Conservation (phyloP, 108 stramenopile species). For the Fragilariopsis cylindrus region DNA sequence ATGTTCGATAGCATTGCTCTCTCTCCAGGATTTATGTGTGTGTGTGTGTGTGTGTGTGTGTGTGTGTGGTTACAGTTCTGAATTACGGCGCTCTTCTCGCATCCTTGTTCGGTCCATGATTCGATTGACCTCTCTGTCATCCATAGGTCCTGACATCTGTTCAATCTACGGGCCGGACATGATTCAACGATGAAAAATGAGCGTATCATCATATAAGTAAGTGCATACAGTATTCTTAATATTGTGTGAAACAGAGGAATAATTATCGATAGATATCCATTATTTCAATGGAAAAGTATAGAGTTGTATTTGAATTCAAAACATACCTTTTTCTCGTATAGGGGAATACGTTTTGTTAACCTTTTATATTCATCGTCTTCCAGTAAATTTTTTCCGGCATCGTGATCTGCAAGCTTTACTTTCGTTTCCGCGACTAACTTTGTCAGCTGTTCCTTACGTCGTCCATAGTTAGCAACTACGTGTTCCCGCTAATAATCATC, state of each 20-base stretch:
- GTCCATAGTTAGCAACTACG: constrained; percentile 27
- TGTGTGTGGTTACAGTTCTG: constrained; percentile 10
- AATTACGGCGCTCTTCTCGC: constrained; percentile 16
- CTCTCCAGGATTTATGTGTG: too few species aligned
- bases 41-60: too few species aligned
- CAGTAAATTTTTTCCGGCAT: constrained; percentile 20
- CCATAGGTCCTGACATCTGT: constrained; percentile 8
- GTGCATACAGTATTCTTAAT: too few species aligned
- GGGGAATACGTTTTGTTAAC: constrained; percentile 15
- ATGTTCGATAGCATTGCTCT: too few species aligned
- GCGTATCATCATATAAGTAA: too few species aligned
- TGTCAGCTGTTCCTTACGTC: constrained; percentile 22
- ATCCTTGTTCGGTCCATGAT: constrained; percentile 19
- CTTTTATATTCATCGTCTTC: constrained; percentile 25
- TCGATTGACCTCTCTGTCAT: constrained; percentile 20
- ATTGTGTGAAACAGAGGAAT: too few species aligned
- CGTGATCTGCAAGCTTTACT: constrained; percentile 24
- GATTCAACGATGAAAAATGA: too few species aligned
- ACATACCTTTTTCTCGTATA: constrained; percentile 25
- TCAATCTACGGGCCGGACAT: neutral
- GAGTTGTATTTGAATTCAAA: too few species aligned
- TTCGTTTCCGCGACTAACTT: constrained; percentile 26
- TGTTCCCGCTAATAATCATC: constrained; percentile 14
- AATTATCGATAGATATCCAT: too few species aligned
- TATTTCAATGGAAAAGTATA: too few species aligned